A percentile compares a stretch with the other conserved stretches of the same genome.
Conservation (phyloP, 495 filamentous ascomycete genomes). For the Penicillium paradoxum region DNA sequence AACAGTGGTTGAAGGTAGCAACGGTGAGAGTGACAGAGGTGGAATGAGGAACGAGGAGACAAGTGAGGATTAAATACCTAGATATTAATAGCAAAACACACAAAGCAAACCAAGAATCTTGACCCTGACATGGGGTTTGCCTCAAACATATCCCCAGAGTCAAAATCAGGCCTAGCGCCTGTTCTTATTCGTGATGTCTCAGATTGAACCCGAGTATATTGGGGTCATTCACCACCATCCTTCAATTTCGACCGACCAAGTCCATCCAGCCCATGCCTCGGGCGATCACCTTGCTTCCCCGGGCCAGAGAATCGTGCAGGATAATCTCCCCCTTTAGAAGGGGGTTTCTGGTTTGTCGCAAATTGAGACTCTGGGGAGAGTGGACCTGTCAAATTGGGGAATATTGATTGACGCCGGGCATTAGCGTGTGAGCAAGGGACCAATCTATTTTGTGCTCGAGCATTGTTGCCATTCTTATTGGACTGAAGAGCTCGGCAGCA, state of each 20-base stretch:
- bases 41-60: slow-evolving; percentile 2
- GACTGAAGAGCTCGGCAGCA: not conserved
- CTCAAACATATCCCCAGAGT: slow-evolving; percentile 1
- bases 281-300: slow-evolving; percentile 1
- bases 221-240: not conserved
- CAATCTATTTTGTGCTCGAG: not conserved
- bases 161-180: not conserved
- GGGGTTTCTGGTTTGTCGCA: not conserved
- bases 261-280: not conserved
- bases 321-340: slow-evolving; percentile 1
- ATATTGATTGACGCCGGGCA: slow-evolving; percentile 8
- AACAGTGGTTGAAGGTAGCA: slow-evolving; percentile 3
- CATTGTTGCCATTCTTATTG: not conserved
- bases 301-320: not conserved
- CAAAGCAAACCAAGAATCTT: not conserved
- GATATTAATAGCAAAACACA: slow-evolving; percentile 2
- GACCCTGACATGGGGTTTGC: slow-evolving; percentile 1
- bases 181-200: slow-evolving; percentile 27
- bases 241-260: not conserved
- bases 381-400: slow-evolving; percentile 22
- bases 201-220: slow-evolving; percentile 5
- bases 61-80: slow-evolving; percentile 10
- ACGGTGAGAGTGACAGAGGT: slow-evolving; percentile 13
- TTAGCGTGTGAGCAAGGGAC: slow-evolving; percentile 8
- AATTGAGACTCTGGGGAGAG: slow-evolving; percentile 3